Conservation (phyloP, 2,329 filamentous ascomycete genomes). For the Ophioceras dolichostomum region DNA sequence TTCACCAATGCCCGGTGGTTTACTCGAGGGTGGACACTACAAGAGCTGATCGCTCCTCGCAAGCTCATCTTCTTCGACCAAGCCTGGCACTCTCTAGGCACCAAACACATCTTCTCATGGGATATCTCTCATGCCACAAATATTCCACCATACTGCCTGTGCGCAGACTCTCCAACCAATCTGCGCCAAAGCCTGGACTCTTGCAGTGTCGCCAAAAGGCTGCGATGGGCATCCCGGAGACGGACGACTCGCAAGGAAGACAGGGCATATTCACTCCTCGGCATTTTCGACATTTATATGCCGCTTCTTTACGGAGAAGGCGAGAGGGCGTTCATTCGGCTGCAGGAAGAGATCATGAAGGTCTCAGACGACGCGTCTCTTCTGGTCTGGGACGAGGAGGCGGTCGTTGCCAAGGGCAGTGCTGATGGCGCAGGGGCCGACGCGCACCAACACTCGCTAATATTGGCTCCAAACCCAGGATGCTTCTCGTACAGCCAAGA, state of each 20-base stretch:
- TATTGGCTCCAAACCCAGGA: no score
- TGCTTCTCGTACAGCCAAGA: no score
- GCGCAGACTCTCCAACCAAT: background rate
- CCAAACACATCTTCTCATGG: background rate
- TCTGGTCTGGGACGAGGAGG: no score
- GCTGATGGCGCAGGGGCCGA: no score
- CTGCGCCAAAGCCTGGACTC: no score
- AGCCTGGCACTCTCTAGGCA: background rate
- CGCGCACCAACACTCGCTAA: no score
- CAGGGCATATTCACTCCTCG: conserved; percentile 2
- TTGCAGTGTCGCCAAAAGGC: background rate
- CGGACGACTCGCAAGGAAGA: conserved; percentile 5
- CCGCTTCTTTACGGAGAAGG: conserved; percentile 6
- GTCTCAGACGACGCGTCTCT: no score
- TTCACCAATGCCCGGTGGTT: conserved; percentile 2
- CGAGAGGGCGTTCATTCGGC: conserved; percentile 4
- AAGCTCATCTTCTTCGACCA: background rate
- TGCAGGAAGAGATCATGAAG: no score
- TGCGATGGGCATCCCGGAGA: conserved; percentile 4
- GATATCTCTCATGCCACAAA: background rate
- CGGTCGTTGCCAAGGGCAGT: no score
- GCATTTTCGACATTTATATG: conserved; percentile 6
- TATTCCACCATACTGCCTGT: background rate
- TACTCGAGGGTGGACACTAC: conserved; percentile 3
- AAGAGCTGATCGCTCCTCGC: conserved; percentile 2